Evolutionary conservation across 2,329 filamentous ascomycete species (phyloP), one percentile per base, ranked within the genome.

Genomic region (Alternaria dauci): DNA sequence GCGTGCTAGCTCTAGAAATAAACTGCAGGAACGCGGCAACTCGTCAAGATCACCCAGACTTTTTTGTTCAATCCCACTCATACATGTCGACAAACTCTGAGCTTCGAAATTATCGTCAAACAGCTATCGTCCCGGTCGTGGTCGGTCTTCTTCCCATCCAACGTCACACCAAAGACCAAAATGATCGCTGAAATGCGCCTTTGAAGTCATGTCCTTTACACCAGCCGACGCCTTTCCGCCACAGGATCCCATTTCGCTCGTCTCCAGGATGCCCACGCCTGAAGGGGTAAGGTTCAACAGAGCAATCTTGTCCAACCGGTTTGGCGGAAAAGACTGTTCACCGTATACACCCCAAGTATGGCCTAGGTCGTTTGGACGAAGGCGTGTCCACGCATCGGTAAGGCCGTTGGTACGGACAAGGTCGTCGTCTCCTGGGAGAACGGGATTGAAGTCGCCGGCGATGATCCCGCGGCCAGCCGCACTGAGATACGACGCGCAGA

Each of bases 281-380:
- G 12, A 56, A 34, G 52, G 30, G 5, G 2, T 23, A 34, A 59
- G 52, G 0, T 46, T 34, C 1, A 59, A 23, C 26, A 56, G 30
- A 16, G 52, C 46, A 23, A 59, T 39, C 5, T 56, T 59, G 16
- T 59, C 58, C 11, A 59, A 28, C 25, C 58, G 30, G 4, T 36
- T 52, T 8, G 58, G 44, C 1, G 52, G 52, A 25, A 59, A 59
- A 14, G 39, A 23, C 25, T 56, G 52, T 52, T 59, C 32, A 36
- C 39, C 52, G 12, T 56, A 44, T 32, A 59, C 32, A 23, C 58
- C 58, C 58, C 52, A 59, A 39, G 57, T 59, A 4, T 55, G 30
- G 12, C 57, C 57, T 8, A 52, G 5, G 8, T 51, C 42, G 3
- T 43, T 20, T 5, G 52, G 52, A 46, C 39, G 25, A 39, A 55